These are phyloP conservation scores for Solanum ahanhuiri DNA, from an alignment of 257 asterid genomes.

Conservation along the genomic window DNA sequence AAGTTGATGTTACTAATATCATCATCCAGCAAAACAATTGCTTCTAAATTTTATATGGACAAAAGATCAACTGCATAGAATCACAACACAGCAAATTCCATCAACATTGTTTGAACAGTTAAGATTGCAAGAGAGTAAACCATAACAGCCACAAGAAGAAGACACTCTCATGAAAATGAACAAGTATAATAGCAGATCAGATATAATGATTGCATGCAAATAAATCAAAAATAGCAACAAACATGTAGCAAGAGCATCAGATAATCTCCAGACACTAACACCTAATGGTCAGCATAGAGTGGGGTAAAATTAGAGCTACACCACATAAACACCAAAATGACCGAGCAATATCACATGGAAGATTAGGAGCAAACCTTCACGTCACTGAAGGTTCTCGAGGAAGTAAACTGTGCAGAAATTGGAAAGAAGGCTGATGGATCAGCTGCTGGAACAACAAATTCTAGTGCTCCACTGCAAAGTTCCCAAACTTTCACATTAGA, in stretches of 20 bases:
- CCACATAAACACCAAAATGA: neutral
- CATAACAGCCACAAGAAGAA: neutral
- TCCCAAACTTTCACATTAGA: constrained; percentile 11
- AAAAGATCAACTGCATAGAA: neutral
- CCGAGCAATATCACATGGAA: neutral
- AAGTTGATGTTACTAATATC: neutral
- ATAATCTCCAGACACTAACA: neutral
- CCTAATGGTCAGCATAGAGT: neutral
- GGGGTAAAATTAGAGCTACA: neutral
- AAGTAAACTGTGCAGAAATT: constrained; percentile 61
- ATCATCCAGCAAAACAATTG: neutral
- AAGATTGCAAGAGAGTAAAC: neutral
- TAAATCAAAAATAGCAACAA: neutral
- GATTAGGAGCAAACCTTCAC: constrained; percentile 46
- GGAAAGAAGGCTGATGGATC: constrained; percentile 78
- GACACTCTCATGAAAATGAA: neutral
- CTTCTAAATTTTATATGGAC: neutral
- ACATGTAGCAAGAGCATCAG: neutral
- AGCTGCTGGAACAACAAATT: constrained; percentile 71
- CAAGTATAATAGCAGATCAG: neutral
- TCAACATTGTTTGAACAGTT: neutral
- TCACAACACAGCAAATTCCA: neutral
- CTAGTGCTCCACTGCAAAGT: constrained; percentile 82
- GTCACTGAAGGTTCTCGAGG: constrained; percentile 69
- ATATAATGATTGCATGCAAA: neutral